These are phyloP conservation scores for Pseudopyrenochaeta lycopersici DNA, from an alignment of 2,329 filamentous ascomycete species.

Conservation along the genomic window DNA sequence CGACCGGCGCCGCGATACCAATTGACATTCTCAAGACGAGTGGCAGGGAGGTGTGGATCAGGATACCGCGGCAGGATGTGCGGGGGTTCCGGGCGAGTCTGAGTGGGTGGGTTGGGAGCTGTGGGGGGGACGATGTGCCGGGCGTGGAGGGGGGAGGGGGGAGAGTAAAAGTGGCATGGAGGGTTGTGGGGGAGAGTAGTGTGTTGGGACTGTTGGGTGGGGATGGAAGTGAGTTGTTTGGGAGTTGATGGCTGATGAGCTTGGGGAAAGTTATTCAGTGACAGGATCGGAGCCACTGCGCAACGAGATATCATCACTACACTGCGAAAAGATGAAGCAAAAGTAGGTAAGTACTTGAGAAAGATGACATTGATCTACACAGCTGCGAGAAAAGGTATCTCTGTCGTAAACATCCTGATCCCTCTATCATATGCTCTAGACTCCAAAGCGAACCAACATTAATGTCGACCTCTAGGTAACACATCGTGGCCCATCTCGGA, in stretches of 20 bases:
- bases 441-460: too few relatives aligned
- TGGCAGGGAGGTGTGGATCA: slow-evolving; percentile 29
- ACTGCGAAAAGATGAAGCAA: not conserved
- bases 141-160: slow-evolving; percentile 16
- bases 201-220: slow-evolving; percentile 6
- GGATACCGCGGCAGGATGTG: slow-evolving; percentile 38
- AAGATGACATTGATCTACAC: slow-evolving; percentile 12
- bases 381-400: slow-evolving; percentile 11
- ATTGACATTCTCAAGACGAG: slow-evolving; percentile 71
- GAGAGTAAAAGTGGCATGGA: slow-evolving; percentile 38
- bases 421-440: not conserved
- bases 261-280: too few relatives aligned
- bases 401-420: not conserved
- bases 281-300: too few relatives aligned
- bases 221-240: slow-evolving; percentile 25
- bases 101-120: slow-evolving; percentile 36
- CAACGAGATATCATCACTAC: too few relatives aligned
- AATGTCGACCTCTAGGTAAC: too few relatives aligned
- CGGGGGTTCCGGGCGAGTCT: slow-evolving; percentile 31
- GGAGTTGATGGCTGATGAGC: slow-evolving; percentile 10
- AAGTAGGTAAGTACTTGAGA: not conserved
- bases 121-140: slow-evolving; percentile 29
- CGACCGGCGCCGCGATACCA: slow-evolving; percentile 71
- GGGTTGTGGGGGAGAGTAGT: slow-evolving; percentile 28
- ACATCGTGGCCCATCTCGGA: too few relatives aligned